Evolutionary conservation across 768 basidiomycete species (phyloP).

Genomic region (Hysterangium stoloniferum): DNA sequence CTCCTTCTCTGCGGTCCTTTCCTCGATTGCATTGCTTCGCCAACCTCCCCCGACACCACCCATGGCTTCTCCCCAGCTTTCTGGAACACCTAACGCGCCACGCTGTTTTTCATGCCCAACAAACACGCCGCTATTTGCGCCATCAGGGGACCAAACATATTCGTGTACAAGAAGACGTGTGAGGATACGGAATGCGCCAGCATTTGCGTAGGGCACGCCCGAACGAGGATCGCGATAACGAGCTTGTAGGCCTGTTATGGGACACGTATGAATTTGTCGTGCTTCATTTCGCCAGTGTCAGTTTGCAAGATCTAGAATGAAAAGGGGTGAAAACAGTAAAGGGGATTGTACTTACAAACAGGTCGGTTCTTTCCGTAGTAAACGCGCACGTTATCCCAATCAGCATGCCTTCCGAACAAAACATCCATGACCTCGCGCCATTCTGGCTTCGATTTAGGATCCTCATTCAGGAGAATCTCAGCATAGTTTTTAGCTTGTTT

Average conservation of each 20-base stretch:
- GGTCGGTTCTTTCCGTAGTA: constrained; percentile 61
- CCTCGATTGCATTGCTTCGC: neutral
- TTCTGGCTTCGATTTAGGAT: constrained; percentile 32
- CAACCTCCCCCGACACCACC: constrained; percentile 4
- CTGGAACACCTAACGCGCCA: constrained; percentile 19
- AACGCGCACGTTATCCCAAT: constrained; percentile 68
- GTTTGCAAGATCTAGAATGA: constrained; percentile 14
- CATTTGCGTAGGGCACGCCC: constrained; percentile 70
- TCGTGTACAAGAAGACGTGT: constrained; percentile 56
- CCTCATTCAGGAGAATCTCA: constrained; percentile 43
- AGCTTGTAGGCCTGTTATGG: constrained; percentile 71
- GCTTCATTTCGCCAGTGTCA: constrained; percentile 31
- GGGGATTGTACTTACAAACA: constrained; percentile 44
- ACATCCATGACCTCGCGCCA: constrained; percentile 73
- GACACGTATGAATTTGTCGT: constrained; percentile 58
- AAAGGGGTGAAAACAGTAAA: constrained; percentile 11
- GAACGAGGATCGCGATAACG: constrained; percentile 76
- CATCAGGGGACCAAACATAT: constrained; percentile 49
- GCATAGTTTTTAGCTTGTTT: constrained; percentile 62
- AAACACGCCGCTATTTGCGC: constrained; percentile 17
- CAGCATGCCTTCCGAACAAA: constrained; percentile 78
- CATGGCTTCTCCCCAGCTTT: constrained; percentile 15
- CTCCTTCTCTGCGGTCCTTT: neutral
- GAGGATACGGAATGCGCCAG: constrained; percentile 56
- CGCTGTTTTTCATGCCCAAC: constrained; percentile 21